Evolutionary conservation across 2,329 filamentous ascomycete species (phyloP), one percentile per base, ranked within the genome.

Genomic region (Monilinia polystroma): DNA sequence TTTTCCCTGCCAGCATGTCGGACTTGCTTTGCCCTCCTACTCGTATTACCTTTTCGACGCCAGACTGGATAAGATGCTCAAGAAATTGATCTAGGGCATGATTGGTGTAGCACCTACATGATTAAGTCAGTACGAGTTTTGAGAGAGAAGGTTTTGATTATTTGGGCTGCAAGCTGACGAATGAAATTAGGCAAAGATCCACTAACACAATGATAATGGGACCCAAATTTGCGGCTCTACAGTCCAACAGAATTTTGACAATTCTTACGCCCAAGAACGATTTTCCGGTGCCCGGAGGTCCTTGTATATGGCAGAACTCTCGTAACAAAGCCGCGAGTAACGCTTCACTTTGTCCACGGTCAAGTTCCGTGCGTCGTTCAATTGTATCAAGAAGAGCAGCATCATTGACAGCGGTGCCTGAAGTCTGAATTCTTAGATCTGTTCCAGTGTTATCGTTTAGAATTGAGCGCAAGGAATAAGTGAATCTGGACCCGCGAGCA

Each of bases 41-140:
- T 1, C 84, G 82, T 41, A 86, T 78, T 38, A 86, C 78, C 26
- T 83, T 78, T 0, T 71, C 69, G 14, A 83, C 71, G 3, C 78
- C 78, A n/a, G 73, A 73, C 4, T 79, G 71, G 0, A 84, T 49
- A 0, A 86, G 71, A 66, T 83, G 78, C 67, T 85, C 82, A 0
- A 87, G 76, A 12, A 85, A 80, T 70, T 78, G 76, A 67, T 78
- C 76, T 0, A 78, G 29, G 18, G 70, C 69, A 58, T 73, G 72
- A 52, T 73, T 73, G 4, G 71, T 78, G 43, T 77, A 77, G 57
- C 75, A 77, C 2, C 73, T 75, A 20, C 11, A 20, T 18, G 14
- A 23, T 56, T n/a, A 0, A 56, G 7, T 38, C 11, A n/a, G n/a
- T n/a, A 56, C n/a, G 14, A 55, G 3, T 16, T 55, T n/a, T 1